These are phyloP conservation scores for Eucalyptus sideroxylon DNA, from an alignment of 345 rosid genomes.

Conservation along the genomic window DNA sequence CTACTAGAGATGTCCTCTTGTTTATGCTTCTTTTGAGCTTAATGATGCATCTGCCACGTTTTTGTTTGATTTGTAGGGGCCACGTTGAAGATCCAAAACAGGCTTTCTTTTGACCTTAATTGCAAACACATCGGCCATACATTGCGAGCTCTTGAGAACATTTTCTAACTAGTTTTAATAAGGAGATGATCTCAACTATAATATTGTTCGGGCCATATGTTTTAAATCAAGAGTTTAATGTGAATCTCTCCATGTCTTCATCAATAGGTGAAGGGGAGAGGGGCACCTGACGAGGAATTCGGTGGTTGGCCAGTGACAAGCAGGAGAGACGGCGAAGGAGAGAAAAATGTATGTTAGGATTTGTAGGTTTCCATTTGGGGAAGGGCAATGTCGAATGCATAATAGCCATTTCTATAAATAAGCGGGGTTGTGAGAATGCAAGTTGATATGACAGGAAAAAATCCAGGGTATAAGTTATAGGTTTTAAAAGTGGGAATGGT, in stretches of 20 bases:
- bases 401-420: not conserved
- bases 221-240: not conserved
- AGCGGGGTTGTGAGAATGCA: not conserved
- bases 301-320: not conserved
- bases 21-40: not conserved
- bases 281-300: not conserved
- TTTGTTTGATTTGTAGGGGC: not conserved
- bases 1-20: not conserved
- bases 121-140: not conserved
- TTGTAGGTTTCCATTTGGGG: not conserved
- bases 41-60: not conserved
- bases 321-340: not conserved
- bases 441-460: not conserved
- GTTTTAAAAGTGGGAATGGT: not conserved
- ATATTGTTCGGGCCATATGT: not conserved
- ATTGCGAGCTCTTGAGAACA: not conserved
- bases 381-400: not conserved
- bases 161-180: not conserved
- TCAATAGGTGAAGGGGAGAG: not conserved
- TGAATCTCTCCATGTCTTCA: not conserved
- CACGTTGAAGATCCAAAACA: not conserved
- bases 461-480: accelerated
- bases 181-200: not conserved
- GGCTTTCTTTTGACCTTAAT: not conserved
- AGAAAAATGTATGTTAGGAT: not conserved